Evolutionary conservation across 2,329 filamentous ascomycete genomes (phyloP).

Genomic region (Cyclaneusma minus): DNA sequence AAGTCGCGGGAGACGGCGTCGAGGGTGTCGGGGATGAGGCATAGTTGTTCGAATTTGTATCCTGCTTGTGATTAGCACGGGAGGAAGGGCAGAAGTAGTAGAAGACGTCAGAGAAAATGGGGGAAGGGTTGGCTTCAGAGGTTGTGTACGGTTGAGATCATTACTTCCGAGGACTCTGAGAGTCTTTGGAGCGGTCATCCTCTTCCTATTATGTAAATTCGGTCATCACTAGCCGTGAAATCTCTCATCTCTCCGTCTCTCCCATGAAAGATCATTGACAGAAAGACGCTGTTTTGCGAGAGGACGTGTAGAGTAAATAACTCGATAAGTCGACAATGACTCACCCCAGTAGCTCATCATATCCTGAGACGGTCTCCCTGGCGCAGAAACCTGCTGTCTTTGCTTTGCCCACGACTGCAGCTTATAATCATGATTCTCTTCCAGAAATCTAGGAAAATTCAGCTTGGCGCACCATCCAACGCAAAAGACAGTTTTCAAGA

Average conservation of each 20-base stretch:
- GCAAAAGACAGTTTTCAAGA: too few relatives aligned
- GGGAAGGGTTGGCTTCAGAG: background rate
- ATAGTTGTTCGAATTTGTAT: conserved; percentile 91
- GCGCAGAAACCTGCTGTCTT: conserved; percentile 27
- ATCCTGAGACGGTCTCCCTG: conserved; percentile 48
- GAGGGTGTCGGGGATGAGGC: conserved; percentile 62
- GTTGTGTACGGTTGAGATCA: background rate
- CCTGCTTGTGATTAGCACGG: conserved; percentile 34
- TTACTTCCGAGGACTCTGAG: too few relatives aligned
- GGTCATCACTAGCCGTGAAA: too few relatives aligned
- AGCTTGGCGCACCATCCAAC: too few relatives aligned
- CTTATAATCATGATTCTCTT: conserved; percentile 73
- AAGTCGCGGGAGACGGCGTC: conserved; percentile 54
- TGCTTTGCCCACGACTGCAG: conserved; percentile 44
- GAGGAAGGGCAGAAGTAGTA: too few relatives aligned
- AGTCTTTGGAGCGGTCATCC: too few relatives aligned
- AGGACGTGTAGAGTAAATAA: conserved; percentile 1
- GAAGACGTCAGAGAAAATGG: background rate
- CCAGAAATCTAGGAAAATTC: conserved; percentile 56
- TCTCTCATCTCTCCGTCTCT: too few relatives aligned
- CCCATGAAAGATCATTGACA: too few relatives aligned
- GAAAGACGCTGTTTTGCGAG: too few relatives aligned
- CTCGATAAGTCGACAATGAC: conserved; percentile 2
- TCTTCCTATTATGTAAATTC: too few relatives aligned
- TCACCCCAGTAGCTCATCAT: conserved; percentile 88